A percentile compares a stretch with the other conserved stretches of the same genome.
Evolutionary conservation across 2,329 filamentous ascomycete species (phyloP).

Genomic region (Endocalyx cinctus): DNA sequence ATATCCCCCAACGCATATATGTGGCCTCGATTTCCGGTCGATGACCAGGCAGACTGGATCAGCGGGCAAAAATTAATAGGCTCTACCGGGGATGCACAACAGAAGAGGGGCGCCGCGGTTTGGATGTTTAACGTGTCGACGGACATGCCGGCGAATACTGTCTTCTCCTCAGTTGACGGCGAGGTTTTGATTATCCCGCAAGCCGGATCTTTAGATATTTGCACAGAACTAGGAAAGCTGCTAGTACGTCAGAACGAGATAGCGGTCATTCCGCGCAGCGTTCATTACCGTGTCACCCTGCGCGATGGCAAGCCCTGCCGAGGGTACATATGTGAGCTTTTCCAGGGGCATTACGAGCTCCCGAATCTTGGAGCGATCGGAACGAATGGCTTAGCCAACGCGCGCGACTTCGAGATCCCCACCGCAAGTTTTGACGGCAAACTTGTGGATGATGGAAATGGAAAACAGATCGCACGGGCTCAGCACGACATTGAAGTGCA

Average conservation of each 20-base stretch:
- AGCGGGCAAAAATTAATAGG: conserved; percentile 65
- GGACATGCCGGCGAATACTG: conserved; percentile 68
- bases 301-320: conserved; percentile 52
- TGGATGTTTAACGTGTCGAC: conserved; percentile 75
- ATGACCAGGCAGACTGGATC: conserved; percentile 50
- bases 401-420: conserved; percentile 70
- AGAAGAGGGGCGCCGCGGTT: conserved; percentile 76
- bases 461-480: conserved; percentile 39
- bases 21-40: conserved; percentile 73
- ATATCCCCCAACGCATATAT: conserved; percentile 77
- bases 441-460: conserved; percentile 32
- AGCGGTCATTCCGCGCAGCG: conserved; percentile 67
- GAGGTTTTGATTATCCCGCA: conserved; percentile 75
- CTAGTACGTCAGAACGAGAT: conserved; percentile 77
- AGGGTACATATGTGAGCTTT: conserved; percentile 73
- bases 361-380: conserved; percentile 72
- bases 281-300: conserved; percentile 69
- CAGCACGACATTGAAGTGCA: background rate
- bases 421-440: conserved; percentile 65
- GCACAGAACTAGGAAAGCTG: conserved; percentile 70
- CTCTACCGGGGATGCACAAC: conserved; percentile 72
- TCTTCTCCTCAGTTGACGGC: conserved; percentile 81
- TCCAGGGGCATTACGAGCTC: conserved; percentile 66
- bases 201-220: conserved; percentile 68
- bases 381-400: conserved; percentile 69